A percentile compares a stretch with the other conserved stretches of the same genome.
phyloP scores from a whole-genome alignment of 73 alveolate species.

The Paramecium sonneborni region DNA sequence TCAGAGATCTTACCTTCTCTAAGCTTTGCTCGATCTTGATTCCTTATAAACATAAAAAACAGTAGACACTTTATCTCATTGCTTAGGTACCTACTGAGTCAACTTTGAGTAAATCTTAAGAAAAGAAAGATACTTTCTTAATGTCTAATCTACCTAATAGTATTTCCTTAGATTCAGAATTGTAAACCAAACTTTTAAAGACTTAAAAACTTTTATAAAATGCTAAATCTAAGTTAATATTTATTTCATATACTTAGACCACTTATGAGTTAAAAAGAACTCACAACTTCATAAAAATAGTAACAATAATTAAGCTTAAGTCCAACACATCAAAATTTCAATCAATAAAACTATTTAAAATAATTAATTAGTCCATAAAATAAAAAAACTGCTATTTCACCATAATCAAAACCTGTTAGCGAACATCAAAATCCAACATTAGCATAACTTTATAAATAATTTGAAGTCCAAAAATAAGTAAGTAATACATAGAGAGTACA shows the following conservation, averaged over 20 bases:
- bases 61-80: not conserved
- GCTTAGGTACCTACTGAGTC: not conserved
- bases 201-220: not conserved
- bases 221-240: not conserved
- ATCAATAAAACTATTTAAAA: slow-evolving; percentile 4
- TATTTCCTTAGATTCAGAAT: slow-evolving; percentile 25
- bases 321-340: slow-evolving; percentile 29
- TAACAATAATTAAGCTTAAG: not conserved
- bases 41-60: slow-evolving; percentile 31
- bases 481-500: not conserved
- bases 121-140: not conserved
- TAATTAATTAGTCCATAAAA: slow-evolving; percentile 8
- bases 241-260: not conserved
- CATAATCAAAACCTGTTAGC: not conserved
- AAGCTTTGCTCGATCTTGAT: slow-evolving; percentile 61
- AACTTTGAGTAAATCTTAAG: not conserved
- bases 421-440: slow-evolving; percentile 20
- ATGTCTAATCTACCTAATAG: not conserved
- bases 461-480: not conserved
- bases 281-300: not conserved
- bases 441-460: slow-evolving; percentile 33
- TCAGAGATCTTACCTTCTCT: slow-evolving; percentile 50
- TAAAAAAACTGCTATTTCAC: slow-evolving; percentile 15
- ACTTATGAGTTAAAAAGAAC: not conserved
- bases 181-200: not conserved